These are phyloP conservation scores for Cucurbita maxima DNA, from an alignment of 306 rosid species.

Conservation along the genomic window DNA sequence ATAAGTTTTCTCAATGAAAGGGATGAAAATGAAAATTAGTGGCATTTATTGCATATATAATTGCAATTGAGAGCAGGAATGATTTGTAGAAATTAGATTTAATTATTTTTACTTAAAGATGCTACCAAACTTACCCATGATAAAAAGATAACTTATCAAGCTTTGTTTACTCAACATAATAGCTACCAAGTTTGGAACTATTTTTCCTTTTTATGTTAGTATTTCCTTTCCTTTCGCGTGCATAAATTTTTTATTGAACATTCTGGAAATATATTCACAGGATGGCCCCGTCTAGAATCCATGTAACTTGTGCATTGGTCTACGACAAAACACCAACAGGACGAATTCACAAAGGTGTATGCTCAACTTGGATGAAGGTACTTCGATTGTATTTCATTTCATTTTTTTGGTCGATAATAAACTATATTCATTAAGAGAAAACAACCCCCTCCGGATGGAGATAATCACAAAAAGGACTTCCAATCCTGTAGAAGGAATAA, in stretches of 20 bases:
- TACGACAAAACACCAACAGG: slow-evolving; percentile 82
- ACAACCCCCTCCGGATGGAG: too few relatives aligned
- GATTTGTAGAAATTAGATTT: neutral
- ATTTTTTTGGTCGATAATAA: neutral
- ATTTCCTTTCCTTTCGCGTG: slow-evolving; percentile 1
- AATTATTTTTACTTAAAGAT: neutral
- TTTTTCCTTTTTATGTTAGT: neutral
- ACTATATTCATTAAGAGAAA: neutral
- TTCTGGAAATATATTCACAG: slow-evolving; percentile 20
- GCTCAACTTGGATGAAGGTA: slow-evolving; percentile 99
- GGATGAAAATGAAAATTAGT: neutral
- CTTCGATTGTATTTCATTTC: neutral
- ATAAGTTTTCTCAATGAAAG: neutral
- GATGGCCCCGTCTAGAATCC: slow-evolving; percentile 52
- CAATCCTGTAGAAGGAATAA: too few relatives aligned
- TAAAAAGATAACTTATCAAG: neutral
- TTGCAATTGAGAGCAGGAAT: neutral
- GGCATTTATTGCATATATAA: neutral
- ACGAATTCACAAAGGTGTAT: slow-evolving; percentile 87
- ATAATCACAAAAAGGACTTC: too few relatives aligned
- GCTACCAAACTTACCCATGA: neutral
- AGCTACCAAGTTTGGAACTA: neutral
- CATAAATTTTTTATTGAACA: neutral
- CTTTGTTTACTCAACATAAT: neutral
- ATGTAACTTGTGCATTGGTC: slow-evolving; percentile 92